Evolutionary conservation across 148 eudicot genomes (phyloP), one percentile per base, ranked within the genome.

Genomic region (Camellia japonica): DNA sequence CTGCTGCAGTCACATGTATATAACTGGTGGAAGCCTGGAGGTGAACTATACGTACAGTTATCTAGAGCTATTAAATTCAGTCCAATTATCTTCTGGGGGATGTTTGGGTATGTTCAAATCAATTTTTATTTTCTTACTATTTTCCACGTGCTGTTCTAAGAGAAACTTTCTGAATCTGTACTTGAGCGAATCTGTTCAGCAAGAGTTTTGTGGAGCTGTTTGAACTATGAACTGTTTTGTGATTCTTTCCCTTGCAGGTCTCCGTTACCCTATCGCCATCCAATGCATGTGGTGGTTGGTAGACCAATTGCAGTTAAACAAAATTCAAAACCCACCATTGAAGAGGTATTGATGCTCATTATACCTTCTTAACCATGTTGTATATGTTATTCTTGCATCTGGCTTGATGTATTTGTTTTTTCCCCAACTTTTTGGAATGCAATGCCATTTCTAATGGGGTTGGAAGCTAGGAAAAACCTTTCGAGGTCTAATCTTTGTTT

Each of bases 11-110:
- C 96, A 2, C 60, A 90, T 79, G 90, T 84, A 64, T 95, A 93
- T 85, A 91, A 87, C 74, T 95, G 98, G 97, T 95, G 98, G 97
- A 95, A 88, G 81, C 98, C 98, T 16, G 68, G 85, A 66, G 91
- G 94, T 78, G 84, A 90, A 61, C 83, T 93, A 66, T 89, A 69
- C 87, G 72, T 83, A 82, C 81, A 85, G 74, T 79, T 95, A 56
- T 76, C 96, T 41, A 90, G 98, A 85, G 86, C 87, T 51, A 78
- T 93, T 75, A 91, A 75, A 84, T 93, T 89, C 85, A 88, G 91
- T 11, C 97, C 98, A 2, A 80, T 95, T 66, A 15, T 89, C 19
- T 93, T 95, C 79, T 93, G 97, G 97, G 98, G 98, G 58, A 76
- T 88, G 49, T 85, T 87, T 58, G 98, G 98, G 98, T 94, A 90